Evolutionary conservation across 179 eudicot genomes (phyloP).

Genomic region (Actinidia chinensis): DNA sequence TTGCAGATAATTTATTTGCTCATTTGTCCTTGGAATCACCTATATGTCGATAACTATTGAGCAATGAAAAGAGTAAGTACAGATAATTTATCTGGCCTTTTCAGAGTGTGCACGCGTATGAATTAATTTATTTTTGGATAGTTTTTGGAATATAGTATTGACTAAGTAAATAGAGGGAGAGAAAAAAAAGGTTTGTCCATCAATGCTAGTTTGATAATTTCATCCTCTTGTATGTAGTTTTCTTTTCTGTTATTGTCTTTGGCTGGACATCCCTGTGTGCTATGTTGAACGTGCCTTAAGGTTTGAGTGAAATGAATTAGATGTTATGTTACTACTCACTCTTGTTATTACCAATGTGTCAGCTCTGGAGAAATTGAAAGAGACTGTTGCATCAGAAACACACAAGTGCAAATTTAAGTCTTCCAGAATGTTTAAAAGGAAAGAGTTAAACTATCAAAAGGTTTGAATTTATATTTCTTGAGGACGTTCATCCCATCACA

Average conservation of each 20-base stretch:
- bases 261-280: neutral
- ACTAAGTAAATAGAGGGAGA: neutral
- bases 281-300: neutral
- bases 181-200: neutral
- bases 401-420: constrained; percentile 37
- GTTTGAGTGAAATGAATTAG: neutral
- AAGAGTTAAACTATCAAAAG: constrained; percentile 15
- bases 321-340: constrained; percentile 1
- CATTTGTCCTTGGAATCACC: neutral
- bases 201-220: neutral
- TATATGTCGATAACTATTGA: too few relatives aligned
- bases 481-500: constrained; percentile 3
- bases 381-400: constrained; percentile 54
- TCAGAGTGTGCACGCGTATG: too few relatives aligned
- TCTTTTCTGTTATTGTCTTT: neutral
- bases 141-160: neutral
- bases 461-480: constrained; percentile 3
- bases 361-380: constrained; percentile 69
- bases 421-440: constrained; percentile 27
- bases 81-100: too few relatives aligned
- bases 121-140: too few relatives aligned
- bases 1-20: neutral
- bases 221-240: neutral
- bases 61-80: too few relatives aligned
- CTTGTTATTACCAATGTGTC: constrained; percentile 18